Evolutionary conservation across 208 protist genomes (phyloP), one percentile per base, ranked within the genome.

Genomic region (Trypanosoma congolense): DNA sequence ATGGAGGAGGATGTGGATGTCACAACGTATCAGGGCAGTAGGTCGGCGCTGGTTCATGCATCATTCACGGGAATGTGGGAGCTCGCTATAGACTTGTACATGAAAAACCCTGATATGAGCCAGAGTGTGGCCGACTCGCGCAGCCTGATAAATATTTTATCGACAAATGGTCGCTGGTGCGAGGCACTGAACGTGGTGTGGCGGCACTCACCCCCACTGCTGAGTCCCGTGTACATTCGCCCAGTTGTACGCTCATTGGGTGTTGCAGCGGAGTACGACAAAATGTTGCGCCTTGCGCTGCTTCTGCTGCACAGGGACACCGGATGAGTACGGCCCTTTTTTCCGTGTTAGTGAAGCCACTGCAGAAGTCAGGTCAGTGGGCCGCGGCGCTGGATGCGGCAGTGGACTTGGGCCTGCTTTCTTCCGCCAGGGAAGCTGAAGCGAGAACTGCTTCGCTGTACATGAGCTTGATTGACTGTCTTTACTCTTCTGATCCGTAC

Each of bases 1-100:
- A 77, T 94, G 30, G 68, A 92, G n/a, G 81, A 92, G 36, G 87
- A 94, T 70, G 69, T 94, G 9, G 71, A 80, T 42, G 51, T 61
- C 2, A 42, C 69, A 24, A 85, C 67, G 9, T 24, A 59, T 40
- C 46, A 78, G 2, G 81, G 81, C n/a, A 70, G 77, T 2, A 57
- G 76, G 28, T 66, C 77, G 8, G 71, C 77, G 28, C 42, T 94
- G 3, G 48, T 75, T 1, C 61, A 90, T 18, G 80, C 87, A 2
- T 72, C 67, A 24, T 82, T 71, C 65, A 74, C 79, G 0, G 79
- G 81, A 30, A 80, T 92, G 61, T 94, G 87, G 83, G 83, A 90
- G 54, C 58, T 74, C 45, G 77, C 79, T 0, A 48, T 90, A 14
- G 4, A 45, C n/a, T 47, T 84, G 4, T 65, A 78, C 19, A 42